Evolutionary conservation across 306 rosid species (phyloP).

Genomic region (Quercus wislizeni): DNA sequence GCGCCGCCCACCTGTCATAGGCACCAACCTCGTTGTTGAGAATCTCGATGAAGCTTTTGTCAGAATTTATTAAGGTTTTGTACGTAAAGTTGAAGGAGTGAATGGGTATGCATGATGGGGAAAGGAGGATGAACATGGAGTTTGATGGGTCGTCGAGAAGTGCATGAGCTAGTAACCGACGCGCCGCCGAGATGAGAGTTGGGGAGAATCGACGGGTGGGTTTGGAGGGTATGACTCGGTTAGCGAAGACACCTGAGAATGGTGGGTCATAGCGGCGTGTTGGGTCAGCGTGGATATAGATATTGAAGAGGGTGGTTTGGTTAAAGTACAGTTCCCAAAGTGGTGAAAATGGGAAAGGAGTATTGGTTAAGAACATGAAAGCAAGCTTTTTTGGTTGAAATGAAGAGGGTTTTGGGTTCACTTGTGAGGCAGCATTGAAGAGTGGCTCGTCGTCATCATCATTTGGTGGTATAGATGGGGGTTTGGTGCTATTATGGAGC

Average conservation of each 20-base stretch:
- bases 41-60: slow-evolving; percentile 69
- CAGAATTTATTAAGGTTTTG: slow-evolving; percentile 26
- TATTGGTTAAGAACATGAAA: slow-evolving; percentile 61
- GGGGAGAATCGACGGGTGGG: slow-evolving; percentile 43
- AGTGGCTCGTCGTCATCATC: slow-evolving; percentile 35
- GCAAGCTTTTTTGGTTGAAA: slow-evolving; percentile 39
- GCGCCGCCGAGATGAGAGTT: slow-evolving; percentile 50
- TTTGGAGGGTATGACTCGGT: slow-evolving; percentile 49
- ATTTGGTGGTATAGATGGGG: neutral
- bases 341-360: slow-evolving; percentile 61
- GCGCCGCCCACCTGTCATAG: slow-evolving; percentile 65
- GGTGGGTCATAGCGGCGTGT: slow-evolving; percentile 35
- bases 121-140: slow-evolving; percentile 54
- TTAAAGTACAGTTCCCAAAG: slow-evolving; percentile 62
- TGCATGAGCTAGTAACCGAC: slow-evolving; percentile 58
- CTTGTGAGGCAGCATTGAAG: slow-evolving; percentile 32
- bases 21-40: slow-evolving; percentile 31
- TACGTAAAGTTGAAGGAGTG: slow-evolving; percentile 65
- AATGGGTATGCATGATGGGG: slow-evolving; percentile 63
- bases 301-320: slow-evolving; percentile 33
- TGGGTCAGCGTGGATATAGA: slow-evolving; percentile 78
- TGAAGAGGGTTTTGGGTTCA: slow-evolving; percentile 33
- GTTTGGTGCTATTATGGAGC: neutral
- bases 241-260: slow-evolving; percentile 51
- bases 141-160: slow-evolving; percentile 51